Base-by-base conservation (phyloP, 140 eudicot species). In the Erigeron philadelphicus region DNA sequence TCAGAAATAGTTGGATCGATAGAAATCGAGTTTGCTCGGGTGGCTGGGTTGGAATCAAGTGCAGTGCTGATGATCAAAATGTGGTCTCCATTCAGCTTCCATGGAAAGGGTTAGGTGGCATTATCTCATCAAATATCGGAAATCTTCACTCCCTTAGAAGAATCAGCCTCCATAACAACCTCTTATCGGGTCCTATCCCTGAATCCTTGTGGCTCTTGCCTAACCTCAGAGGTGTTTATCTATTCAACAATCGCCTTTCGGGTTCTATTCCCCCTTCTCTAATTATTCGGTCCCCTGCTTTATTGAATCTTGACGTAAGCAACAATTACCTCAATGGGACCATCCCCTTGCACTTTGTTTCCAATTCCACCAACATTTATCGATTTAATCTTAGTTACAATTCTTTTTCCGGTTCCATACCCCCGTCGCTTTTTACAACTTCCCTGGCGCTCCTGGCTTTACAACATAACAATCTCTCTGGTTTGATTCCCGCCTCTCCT, bases 241-340 rank as follows among this genome's bases (percentile, higher is more conserved):
- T 93, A 47, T 93, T 89, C 77, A 93, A 93, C 41, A 93, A 93
- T 56, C 88, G 86, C 16, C 86, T 93, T 65, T 83, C 95, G 7
- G 99, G 99, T 52, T 86, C 95, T 1, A 80, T 93, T 21, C 99
- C 99, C 38, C 86, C 89, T 4, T 84, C 97, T 1, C 52, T 93
- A 40, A 83, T 53, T 53, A 53, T 21, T n/a, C 23, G 18, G 0
- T 53, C 82, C 5, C 70, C 79, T 7, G 66, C 66, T 58, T 84
- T 93, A 16, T 94, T 83, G 70, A 77, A 82, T 25, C 84, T 93
- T 77, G 97, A 93, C 85, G 63, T 93, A 9, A 87, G 99, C 53
- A 85, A 85, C 64, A 93, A 93, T 85, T 77, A 67, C 74, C 86
- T 93, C 49, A 74, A 52, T 31, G 99, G 99, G 0, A 54, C 75